phyloP scores from a whole-genome alignment of 306 rosid species.

The Acacia acuminata region DNA sequence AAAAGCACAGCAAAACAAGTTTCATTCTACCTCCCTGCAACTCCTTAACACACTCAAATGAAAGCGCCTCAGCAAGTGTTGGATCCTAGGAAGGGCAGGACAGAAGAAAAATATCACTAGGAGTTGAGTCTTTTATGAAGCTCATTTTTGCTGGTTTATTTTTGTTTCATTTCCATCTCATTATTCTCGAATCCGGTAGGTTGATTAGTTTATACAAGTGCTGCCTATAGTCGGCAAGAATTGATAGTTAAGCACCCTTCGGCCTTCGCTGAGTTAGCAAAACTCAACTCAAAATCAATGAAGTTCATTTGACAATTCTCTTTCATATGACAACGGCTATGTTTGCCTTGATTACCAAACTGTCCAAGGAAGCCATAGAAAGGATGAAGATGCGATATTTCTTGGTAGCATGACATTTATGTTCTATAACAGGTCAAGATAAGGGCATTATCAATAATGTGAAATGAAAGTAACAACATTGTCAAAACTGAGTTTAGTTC shows the following conservation, averaged over 20 bases:
- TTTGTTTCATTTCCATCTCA: neutral
- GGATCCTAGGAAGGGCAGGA: neutral
- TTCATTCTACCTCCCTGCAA: neutral
- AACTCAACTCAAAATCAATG: slow-evolving; percentile 3
- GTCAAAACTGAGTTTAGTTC: neutral
- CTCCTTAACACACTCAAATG: neutral
- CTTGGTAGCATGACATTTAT: neutral
- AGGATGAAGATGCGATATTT: neutral
- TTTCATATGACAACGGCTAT: neutral
- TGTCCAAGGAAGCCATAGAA: neutral
- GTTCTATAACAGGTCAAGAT: neutral
- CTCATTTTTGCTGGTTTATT: neutral
- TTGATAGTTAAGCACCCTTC: neutral
- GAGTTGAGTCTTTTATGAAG: neutral
- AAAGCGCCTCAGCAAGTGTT: neutral
- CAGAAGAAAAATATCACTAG: neutral
- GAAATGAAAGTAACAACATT: neutral
- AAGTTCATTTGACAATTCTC: neutral
- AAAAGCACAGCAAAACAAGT: neutral
- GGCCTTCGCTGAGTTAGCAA: neutral
- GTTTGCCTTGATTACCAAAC: neutral
- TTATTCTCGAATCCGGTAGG: neutral
- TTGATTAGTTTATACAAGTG: neutral
- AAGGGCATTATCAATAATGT: neutral
- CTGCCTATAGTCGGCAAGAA: neutral